These are phyloP conservation scores for Cupressus sempervirens DNA, from an alignment of 75 land plant species.

Conservation along the genomic window DNA sequence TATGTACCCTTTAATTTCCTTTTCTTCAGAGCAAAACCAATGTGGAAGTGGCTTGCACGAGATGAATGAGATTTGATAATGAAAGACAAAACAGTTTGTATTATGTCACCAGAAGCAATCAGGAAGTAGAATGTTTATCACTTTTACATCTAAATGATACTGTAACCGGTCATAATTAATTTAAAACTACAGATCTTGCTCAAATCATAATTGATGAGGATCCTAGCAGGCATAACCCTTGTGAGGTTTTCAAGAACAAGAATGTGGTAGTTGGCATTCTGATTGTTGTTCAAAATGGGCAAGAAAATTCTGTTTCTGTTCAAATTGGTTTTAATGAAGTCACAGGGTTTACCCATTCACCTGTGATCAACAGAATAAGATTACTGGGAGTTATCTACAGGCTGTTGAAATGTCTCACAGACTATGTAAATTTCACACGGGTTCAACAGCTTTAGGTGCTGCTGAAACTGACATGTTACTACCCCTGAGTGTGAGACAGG, in stretches of 20 bases:
- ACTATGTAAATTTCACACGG: background rate
- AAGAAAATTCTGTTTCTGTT: background rate
- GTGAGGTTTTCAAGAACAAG: background rate
- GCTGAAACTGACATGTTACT: background rate
- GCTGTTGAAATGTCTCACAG: background rate
- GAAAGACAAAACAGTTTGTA: background rate
- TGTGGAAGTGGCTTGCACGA: background rate
- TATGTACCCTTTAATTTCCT: background rate
- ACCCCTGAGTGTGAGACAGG: background rate
- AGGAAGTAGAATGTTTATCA: background rate
- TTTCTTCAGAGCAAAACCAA: slow-evolving; percentile 10
- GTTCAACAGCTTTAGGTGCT: background rate
- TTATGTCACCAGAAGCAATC: background rate
- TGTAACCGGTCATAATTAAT: background rate
- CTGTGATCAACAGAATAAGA: background rate
- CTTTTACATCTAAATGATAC: background rate
- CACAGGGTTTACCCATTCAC: background rate
- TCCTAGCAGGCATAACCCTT: background rate
- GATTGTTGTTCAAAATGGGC: background rate
- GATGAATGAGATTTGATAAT: background rate
- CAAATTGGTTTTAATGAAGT: background rate
- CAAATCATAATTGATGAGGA: background rate
- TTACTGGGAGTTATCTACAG: background rate
- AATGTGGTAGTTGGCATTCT: background rate
- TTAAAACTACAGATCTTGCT: background rate